Base-by-base conservation (phyloP, 148 eudicot genomes). In the Fagopyrum esculentum region DNA sequence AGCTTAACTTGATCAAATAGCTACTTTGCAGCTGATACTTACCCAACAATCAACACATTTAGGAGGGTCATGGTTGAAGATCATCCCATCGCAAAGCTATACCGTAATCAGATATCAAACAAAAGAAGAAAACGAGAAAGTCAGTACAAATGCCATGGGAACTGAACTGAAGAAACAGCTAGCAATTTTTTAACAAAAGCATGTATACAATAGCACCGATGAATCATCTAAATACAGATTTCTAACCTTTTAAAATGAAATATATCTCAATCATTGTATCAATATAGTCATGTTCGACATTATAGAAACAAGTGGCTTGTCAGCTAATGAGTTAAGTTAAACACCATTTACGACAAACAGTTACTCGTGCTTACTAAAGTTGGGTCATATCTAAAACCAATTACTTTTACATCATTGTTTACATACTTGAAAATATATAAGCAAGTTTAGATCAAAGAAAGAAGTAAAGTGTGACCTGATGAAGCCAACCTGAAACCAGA, bases 401-500 rank as follows among this genome's bases (percentile, higher is more conserved):
- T 63, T 30, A 22, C 44, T 17, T 63, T 10, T 30, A 63, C 69
- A 40, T 66, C 15, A 15, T 30, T 49, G 47, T 15, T 35, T 59
- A 30, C n/a, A 46, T 56, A 29, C 45, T 68, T 3, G 64, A 74
- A 74, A 74, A 54, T 35, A 17, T 6, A 54, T 50, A 56, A 55
- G 43, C 13, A 56, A 35, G 5, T 15, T 19, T 40, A 50, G 72
- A 74, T 35, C 40, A 73, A 55, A 47, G 46, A 84, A 74, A 75
- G 76, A 72, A 77, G 75, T 68, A 83, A 78, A 77, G 80, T 73
- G 85, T 80, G 78, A 87, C 89, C 89, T 87, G 88, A 78, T 87
- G 82, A 86, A 86, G 90, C 95, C 87, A 91, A 94, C 98, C 98
- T 94, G 98, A 94, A 94, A 94, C 98, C 97, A 91, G 78, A 94